phyloP scores from a whole-genome alignment of 2,329 filamentous ascomycete species.

The Alternaria arborescens region DNA sequence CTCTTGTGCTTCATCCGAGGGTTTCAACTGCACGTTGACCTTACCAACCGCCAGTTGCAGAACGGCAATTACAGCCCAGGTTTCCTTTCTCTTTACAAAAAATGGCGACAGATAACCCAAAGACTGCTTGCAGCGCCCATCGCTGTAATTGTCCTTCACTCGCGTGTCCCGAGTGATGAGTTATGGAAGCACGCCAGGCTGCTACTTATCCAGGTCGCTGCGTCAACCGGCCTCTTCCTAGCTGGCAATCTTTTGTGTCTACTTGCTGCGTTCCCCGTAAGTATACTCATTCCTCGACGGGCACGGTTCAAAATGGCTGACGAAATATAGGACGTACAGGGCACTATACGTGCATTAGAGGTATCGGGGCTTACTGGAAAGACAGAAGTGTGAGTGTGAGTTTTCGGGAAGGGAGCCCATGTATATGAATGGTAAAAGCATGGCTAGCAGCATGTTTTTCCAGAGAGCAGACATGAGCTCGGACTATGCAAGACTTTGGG shows the following conservation, averaged over 20 bases:
- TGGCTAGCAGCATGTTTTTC: background rate
- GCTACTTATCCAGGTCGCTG: background rate
- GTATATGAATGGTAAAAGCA: background rate
- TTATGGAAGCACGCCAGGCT: background rate
- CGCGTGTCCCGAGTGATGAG: background rate
- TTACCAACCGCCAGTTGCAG: background rate
- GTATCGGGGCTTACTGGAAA: slow-evolving; percentile 1
- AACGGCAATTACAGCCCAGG: slow-evolving; percentile 7
- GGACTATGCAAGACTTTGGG: background rate
- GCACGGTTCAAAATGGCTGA: background rate
- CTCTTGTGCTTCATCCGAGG: slow-evolving; percentile 5
- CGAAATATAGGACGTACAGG: background rate
- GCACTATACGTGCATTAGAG: slow-evolving; percentile 5
- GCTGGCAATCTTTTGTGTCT: slow-evolving; percentile 7
- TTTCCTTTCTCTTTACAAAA: background rate
- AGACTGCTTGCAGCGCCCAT: slow-evolving; percentile 8
- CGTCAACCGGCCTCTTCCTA: slow-evolving; percentile 2
- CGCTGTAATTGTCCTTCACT: slow-evolving; percentile 1
- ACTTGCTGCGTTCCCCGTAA: slow-evolving; percentile 10
- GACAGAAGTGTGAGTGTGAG: background rate
- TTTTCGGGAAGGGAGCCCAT: background rate
- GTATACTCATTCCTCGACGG: background rate
- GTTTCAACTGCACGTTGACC: slow-evolving; percentile 5
- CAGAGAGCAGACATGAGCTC: background rate
- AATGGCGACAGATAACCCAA: background rate